Conservation (phyloP, 2,329 filamentous ascomycete species). For the Chaetomium strumarium region DNA sequence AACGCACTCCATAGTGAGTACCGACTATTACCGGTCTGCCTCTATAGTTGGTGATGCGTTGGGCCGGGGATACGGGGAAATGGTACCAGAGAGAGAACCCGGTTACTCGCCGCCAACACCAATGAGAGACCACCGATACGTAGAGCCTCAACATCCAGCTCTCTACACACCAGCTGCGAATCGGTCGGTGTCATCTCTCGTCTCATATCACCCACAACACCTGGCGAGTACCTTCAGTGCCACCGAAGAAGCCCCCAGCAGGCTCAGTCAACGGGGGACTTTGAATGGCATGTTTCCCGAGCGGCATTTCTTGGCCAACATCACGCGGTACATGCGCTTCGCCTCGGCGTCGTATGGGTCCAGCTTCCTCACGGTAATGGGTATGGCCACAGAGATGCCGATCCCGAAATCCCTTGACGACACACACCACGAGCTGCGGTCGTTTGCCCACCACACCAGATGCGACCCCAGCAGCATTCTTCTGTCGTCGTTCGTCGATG, state of each 20-base stretch:
- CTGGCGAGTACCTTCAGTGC: slow-evolving; percentile 46
- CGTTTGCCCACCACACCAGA: slow-evolving; percentile 58
- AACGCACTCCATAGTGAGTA: slow-evolving; percentile 46
- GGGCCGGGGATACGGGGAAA: slow-evolving; percentile 28
- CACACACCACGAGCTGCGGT: slow-evolving; percentile 55
- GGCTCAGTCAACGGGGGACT: slow-evolving; percentile 46
- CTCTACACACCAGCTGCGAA: slow-evolving; percentile 56
- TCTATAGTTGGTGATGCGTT: slow-evolving; percentile 27
- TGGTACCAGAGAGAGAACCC: no score
- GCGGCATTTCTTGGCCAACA: slow-evolving; percentile 55
- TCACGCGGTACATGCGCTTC: slow-evolving; percentile 60
- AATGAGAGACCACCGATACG: slow-evolving; percentile 26
- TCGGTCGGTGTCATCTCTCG: slow-evolving; percentile 49
- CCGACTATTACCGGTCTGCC: slow-evolving; percentile 35
- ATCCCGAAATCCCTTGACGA: slow-evolving; percentile 36
- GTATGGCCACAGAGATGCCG: slow-evolving; percentile 49
- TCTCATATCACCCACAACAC: slow-evolving; percentile 44
- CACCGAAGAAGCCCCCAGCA: slow-evolving; percentile 40
- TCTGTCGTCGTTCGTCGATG: slow-evolving; percentile 65
- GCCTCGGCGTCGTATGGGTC: slow-evolving; percentile 62
- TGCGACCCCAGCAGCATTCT: slow-evolving; percentile 54
- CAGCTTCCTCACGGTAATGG: slow-evolving; percentile 56
- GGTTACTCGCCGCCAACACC: no score
- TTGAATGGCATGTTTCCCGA: slow-evolving; percentile 55
- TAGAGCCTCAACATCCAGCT: slow-evolving; percentile 41